Base-by-base conservation (phyloP, 1,139 yeast species). In the Arxiozyma bovina region DNA sequence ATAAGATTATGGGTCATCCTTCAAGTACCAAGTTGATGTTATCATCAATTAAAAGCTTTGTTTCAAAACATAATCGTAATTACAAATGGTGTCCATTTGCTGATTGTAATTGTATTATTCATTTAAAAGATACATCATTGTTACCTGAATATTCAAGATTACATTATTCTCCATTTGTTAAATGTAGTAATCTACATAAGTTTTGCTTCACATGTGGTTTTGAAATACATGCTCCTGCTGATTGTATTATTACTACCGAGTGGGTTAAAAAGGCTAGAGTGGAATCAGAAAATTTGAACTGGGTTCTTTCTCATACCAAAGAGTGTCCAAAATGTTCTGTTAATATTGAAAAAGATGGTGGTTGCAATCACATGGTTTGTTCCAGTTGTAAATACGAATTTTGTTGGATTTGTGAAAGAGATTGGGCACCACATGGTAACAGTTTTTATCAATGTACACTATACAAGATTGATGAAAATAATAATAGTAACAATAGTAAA, bases 291-390 rank as follows among this genome's bases (percentile, higher is more conserved):
- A 90, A 96, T 6, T 79, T 85, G 1, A 81, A 85, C 63, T 93
- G 98, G 98, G 83, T 93, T 42, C 77, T 82, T n/a, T 84, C 88
- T 3, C 84, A 93, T 68, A 90, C 99, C 1, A 86, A 89, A 63
- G 80, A 81, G 51, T 93, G 99, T 67, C 91, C 94, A 1, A 72
- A 70, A 58, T 77, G 80, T 61, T 65, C 68, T 18, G 70, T 76
- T 5, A 70, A 75, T 53, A 84, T 84, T 57, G 90, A 87, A 64
- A 87, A 91, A 66, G 86, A 85, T 66, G 98, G 97, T 38, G 98
- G 98, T 0, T 93, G 98, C 71, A 91, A 93, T 71, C 99, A 93
- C 71, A 91, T 93, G 96, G 79, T 83, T 0, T 93, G 99, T 69
- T 75, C 80, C 6, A 85, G 83, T 58, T 93, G 99, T 69, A 68